Percentiles rank a stretch among this genome's conserved stretches.
These are phyloP conservation scores for Pyrenula massariospora DNA, from an alignment of 495 filamentous ascomycete species.

Conservation along the genomic window DNA sequence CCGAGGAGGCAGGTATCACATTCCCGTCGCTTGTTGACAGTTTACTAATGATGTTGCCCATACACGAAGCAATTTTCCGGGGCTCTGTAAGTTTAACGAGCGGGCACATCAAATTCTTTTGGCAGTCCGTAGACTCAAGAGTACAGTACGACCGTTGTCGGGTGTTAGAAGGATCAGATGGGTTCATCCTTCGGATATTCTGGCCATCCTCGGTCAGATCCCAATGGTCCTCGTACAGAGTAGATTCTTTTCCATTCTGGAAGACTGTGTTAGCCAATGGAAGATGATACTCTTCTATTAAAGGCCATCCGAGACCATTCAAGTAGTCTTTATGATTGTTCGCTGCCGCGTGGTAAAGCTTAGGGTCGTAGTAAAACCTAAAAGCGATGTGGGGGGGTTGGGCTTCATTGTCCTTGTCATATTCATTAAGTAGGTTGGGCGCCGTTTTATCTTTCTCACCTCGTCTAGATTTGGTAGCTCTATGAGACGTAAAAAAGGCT, in stretches of 20 bases:
- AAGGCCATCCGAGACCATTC: neutral
- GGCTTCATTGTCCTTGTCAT: neutral
- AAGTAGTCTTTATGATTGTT: no score
- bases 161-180: no score
- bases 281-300: neutral
- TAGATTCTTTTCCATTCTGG: conserved; percentile 52
- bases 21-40: conserved; percentile 33
- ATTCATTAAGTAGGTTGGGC: no score
- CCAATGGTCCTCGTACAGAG: conserved; percentile 50
- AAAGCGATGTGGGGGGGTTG: neutral
- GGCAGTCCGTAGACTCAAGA: conserved; percentile 8
- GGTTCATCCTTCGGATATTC: conserved; percentile 13
- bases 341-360: no score
- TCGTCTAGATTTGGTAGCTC: no score
- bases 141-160: neutral
- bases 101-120: conserved; percentile 24
- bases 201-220: conserved; percentile 8
- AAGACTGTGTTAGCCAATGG: conserved; percentile 60
- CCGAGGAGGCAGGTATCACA: conserved; percentile 57
- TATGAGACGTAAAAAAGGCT: neutral
- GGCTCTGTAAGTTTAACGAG: conserved; percentile 53
- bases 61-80: conserved; percentile 49
- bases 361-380: no score
- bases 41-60: conserved; percentile 75
- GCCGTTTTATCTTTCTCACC: no score